Base-by-base conservation (phyloP, 2,329 filamentous ascomycete genomes). In the Sarocladium brachiariae region DNA sequence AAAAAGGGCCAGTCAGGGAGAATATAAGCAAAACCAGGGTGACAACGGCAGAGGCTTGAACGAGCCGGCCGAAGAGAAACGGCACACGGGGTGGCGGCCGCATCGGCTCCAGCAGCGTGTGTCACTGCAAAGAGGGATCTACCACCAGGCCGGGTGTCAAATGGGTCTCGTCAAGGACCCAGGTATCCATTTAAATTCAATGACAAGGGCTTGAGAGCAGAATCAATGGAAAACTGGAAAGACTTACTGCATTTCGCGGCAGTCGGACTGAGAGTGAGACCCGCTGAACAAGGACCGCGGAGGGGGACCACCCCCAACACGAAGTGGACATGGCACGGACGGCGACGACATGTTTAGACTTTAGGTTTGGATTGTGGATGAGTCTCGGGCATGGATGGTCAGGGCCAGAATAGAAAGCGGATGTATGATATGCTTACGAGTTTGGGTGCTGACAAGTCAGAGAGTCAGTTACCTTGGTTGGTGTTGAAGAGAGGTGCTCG, bases 41-140 rank as follows among this genome's bases (percentile, higher is more conserved):
- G 21, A 13, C 21, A 23, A 18, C 24, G 25, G 25, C 4, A 47
- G 43, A 47, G 43, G 43, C 43, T 47, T 33, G 25, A 47, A 21
- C n/a, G 43, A 47, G 43, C 43, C 43, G 43, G 43, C 43, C 43
- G 43, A 47, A 47, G 43, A 21, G 25, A 21, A 30, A 14, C 43
- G 43, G 43, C 43, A 31, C 25, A 16, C 43, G 43, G 43, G n/a
- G n/a, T n/a, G n/a, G 23, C 39, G 39, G 39, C 39, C 39, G 21
- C 9, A 25, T 43, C 39, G 39, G 39, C n/a, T n/a, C n/a, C n/a
- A n/a, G n/a, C n/a, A n/a, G n/a, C n/a, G n/a, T n/a, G n/a, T n/a
- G n/a, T n/a, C n/a, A n/a, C n/a, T n/a, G n/a, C n/a, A n/a, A n/a
- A n/a, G n/a, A n/a, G n/a, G n/a, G n/a, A n/a, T n/a, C n/a, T 39